These are phyloP conservation scores for Cyamopsis tetragonoloba DNA, from an alignment of 306 rosid genomes.

Conservation along the genomic window DNA sequence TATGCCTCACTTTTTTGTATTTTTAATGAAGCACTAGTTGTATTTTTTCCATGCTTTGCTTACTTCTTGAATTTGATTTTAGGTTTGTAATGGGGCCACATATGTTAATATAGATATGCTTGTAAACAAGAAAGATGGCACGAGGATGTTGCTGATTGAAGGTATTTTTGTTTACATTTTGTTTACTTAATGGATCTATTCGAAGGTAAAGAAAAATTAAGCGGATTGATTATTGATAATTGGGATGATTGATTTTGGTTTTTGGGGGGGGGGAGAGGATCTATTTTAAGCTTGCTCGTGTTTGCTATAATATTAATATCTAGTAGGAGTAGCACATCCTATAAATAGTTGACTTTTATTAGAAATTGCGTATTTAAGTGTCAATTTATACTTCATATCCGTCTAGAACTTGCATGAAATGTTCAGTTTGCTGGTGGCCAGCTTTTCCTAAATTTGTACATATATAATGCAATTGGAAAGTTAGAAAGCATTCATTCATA, in stretches of 20 bases:
- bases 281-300: neutral
- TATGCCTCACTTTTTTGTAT: constrained; percentile 23
- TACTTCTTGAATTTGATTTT: constrained; percentile 28
- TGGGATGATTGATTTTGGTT: neutral
- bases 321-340: neutral
- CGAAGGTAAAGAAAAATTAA: neutral
- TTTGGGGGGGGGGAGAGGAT: neutral
- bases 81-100: constrained; percentile 92
- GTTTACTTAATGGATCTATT: neutral
- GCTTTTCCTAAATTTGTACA: neutral
- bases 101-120: constrained; percentile 78
- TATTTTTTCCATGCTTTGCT: constrained; percentile 15
- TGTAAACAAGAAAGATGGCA: constrained; percentile 59
- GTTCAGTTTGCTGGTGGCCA: neutral
- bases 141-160: constrained; percentile 78
- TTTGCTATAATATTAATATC: neutral
- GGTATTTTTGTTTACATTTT: constrained; percentile 38
- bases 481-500: neutral
- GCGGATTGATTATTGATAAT: neutral
- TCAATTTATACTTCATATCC: neutral
- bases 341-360: constrained; percentile 6
- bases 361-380: neutral
- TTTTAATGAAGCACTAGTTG: neutral
- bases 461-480: neutral
- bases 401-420: neutral